Percentiles rank a stretch among this genome's conserved stretches.
phyloP scores from a whole-genome alignment of 495 filamentous ascomycete species.

The Penicillium turbatum region DNA sequence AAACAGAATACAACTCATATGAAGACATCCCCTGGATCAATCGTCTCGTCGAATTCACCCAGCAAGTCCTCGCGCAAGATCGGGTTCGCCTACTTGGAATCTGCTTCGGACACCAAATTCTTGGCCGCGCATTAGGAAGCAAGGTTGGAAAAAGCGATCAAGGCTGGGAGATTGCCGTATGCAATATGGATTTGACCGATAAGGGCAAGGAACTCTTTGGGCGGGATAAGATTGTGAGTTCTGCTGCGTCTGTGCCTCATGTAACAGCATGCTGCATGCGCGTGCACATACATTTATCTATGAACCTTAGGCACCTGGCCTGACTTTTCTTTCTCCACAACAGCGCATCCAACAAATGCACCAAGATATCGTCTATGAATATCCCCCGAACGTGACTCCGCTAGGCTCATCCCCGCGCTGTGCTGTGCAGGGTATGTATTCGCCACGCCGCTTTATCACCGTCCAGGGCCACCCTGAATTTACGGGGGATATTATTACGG shows the following conservation, averaged over 20 bases:
- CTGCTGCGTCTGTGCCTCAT: neutral
- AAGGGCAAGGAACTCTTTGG: constrained; percentile 72
- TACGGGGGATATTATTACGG: constrained; percentile 64
- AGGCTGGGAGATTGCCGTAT: constrained; percentile 82
- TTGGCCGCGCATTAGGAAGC: constrained; percentile 68
- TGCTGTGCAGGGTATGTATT: constrained; percentile 76
- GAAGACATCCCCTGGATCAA: constrained; percentile 74
- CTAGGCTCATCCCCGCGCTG: constrained; percentile 67
- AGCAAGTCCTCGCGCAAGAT: constrained; percentile 50
- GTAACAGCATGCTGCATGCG: neutral
- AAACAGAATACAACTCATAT: constrained; percentile 53
- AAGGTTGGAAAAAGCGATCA: constrained; percentile 60
- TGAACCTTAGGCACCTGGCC: constrained; percentile 4
- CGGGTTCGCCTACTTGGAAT: constrained; percentile 70
- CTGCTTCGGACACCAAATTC: constrained; percentile 91
- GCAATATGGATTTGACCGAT: constrained; percentile 61
- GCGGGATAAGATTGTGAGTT: constrained; percentile 60
- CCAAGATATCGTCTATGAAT: constrained; percentile 66
- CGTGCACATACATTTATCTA: neutral
- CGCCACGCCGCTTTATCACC: constrained; percentile 60
- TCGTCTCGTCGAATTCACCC: constrained; percentile 66
- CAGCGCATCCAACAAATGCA: constrained; percentile 90
- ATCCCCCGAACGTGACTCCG: constrained; percentile 56
- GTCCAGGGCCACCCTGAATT: constrained; percentile 95
- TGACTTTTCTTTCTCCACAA: neutral